Evolutionary conservation across 139 green algal species (phyloP).

Genomic region (Chlorella sp.): DNA sequence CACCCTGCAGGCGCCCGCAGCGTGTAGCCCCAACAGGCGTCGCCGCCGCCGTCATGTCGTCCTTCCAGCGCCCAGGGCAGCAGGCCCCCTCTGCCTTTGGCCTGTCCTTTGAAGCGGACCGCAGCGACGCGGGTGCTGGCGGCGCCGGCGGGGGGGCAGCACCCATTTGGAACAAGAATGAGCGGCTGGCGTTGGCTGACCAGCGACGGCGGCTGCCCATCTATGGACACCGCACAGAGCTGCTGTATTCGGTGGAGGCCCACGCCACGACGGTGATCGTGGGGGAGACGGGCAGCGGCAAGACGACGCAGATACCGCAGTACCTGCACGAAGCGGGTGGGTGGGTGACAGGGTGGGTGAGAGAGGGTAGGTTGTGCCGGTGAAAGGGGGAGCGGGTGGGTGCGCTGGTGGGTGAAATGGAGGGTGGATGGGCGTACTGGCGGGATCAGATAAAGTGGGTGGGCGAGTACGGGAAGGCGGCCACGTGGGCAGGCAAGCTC

Average conservation of each 20-base stretch:
- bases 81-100: conserved; percentile 46
- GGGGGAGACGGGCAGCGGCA: conserved; percentile 77
- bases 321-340: conserved; percentile 65
- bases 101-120: conserved; percentile 59
- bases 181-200: conserved; percentile 45
- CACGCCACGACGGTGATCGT: conserved; percentile 79
- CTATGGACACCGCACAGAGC: conserved; percentile 55
- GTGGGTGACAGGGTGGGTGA: no score
- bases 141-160: neutral
- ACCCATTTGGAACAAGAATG: conserved; percentile 35
- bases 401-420: neutral
- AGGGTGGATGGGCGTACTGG: neutral
- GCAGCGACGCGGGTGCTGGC: conserved; percentile 6
- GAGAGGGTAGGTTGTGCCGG: no score
- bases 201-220: conserved; percentile 57
- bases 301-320: conserved; percentile 81
- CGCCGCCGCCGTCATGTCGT: conserved; percentile 38
- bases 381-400: neutral
- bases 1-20: no score
- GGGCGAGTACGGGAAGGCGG: no score
- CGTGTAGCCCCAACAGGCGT: no score
- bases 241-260: conserved; percentile 85
- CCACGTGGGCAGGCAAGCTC: no score
- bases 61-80: conserved; percentile 54
- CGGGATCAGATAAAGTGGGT: no score